Evolutionary conservation across 441 rosid genomes (phyloP).

Genomic region (Theobroma grandiflorum): DNA sequence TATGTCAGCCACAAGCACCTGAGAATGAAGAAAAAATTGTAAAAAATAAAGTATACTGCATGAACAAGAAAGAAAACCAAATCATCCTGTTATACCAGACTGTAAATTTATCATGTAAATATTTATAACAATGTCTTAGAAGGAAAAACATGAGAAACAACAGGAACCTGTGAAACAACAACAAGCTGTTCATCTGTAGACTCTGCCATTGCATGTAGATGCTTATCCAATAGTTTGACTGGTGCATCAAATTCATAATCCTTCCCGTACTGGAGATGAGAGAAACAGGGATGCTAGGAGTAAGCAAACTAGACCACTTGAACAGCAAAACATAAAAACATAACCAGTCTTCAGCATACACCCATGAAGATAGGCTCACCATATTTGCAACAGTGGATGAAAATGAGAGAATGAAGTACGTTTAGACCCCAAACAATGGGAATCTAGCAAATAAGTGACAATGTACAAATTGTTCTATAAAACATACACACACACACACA

Average conservation of each 20-base stretch:
- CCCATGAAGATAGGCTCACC: background rate
- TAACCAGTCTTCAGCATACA: background rate
- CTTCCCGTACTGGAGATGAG: slow-evolving; percentile 85
- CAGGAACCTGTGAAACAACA: slow-evolving; percentile 87
- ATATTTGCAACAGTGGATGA: background rate
- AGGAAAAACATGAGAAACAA: background rate
- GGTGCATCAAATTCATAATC: slow-evolving; percentile 94
- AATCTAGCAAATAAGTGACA: background rate
- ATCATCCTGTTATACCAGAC: background rate
- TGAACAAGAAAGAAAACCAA: slow-evolving; percentile 3
- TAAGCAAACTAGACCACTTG: background rate
- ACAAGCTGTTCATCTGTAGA: slow-evolving; percentile 90
- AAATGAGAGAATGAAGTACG: background rate
- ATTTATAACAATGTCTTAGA: background rate
- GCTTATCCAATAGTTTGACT: slow-evolving; percentile 90
- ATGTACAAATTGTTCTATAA: background rate
- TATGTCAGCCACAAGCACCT: slow-evolving; percentile 98
- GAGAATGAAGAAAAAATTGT: slow-evolving; percentile 24
- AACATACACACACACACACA: too few relatives aligned
- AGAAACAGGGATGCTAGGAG: slow-evolving; percentile 21
- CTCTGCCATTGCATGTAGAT: slow-evolving; percentile 82
- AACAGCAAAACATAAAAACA: background rate
- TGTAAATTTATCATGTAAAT: background rate
- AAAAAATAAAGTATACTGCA: background rate
- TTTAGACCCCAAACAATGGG: background rate